Base-by-base conservation (phyloP, 2,329 filamentous ascomycete genomes). In the Ophiosphaerella herpotricha region DNA sequence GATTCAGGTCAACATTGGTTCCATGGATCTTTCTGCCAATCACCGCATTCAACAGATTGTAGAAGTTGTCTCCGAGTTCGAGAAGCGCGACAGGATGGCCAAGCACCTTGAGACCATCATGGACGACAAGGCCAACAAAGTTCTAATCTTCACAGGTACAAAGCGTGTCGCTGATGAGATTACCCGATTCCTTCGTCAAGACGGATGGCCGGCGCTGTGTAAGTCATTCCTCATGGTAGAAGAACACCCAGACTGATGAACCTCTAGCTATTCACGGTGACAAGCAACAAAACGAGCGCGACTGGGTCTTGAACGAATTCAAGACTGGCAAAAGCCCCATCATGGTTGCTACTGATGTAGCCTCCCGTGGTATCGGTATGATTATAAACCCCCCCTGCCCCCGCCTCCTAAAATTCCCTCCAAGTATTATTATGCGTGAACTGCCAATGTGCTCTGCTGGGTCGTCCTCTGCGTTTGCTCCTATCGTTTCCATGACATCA, bases 301-400 rank as follows among this genome's bases (percentile, higher is more conserved):
- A 97, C 77, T 97, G 94, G 91, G 94, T 97, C 70, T 83, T 99
- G 74, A 95, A 97, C 77, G 93, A 97, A 78, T 99, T 99, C 86
- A 99, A 97, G 87, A 90, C 90, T 61, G 92, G 91, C 80, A 97
- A 97, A 84, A 96, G 91, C 81, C 94, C 94, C 74, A 96, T 99
- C 86, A 96, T 99, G 92, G 94, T 99, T 81, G 94, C 94, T 80
- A 99, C 94, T 63, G 94, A 97, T 74, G 94, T 99, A 80, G 94
- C 94, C 80, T 97, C 94, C 74, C 94, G 94, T 92, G 94, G 94
- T 91, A 97, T 99, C 80, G 94, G 94, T 97, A 95, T 96, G 91
- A 93, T 89, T 85, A 80, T 82, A 79, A 79, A 78, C 75, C 77
- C 79, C 75, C 77, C 71, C 71, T 66, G 70, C 69, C 70, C 70